Conservation (phyloP, 108 stramenopile species). For the Heterococcus sp. region DNA sequence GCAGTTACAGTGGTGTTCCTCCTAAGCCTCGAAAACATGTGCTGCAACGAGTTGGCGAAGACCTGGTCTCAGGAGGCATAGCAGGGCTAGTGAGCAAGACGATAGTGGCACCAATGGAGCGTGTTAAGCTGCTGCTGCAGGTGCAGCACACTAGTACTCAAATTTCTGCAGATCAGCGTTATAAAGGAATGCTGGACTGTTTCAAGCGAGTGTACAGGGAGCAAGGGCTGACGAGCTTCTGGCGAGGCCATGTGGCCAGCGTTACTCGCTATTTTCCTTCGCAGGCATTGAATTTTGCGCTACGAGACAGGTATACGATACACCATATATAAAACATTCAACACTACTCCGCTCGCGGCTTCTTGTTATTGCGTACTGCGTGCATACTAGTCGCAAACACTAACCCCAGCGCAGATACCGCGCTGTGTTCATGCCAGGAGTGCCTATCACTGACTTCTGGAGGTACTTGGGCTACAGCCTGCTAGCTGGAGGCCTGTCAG, state of each 20-base stretch:
- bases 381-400: neutral
- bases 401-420: slow-evolving; percentile 64
- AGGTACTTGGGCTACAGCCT: slow-evolving; percentile 92
- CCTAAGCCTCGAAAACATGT: too few species aligned
- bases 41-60: slow-evolving; percentile 12
- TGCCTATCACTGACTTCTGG: slow-evolving; percentile 86
- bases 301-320: slow-evolving; percentile 73
- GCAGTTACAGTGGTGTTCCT: too few species aligned
- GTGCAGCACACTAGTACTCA: slow-evolving; percentile 88
- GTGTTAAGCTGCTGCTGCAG: slow-evolving; percentile 97
- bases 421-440: slow-evolving; percentile 86
- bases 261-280: slow-evolving; percentile 98
- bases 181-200: slow-evolving; percentile 93
- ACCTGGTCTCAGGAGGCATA: slow-evolving; percentile 24
- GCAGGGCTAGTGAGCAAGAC: slow-evolving; percentile 17
- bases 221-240: slow-evolving; percentile 70
- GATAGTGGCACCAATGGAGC: slow-evolving; percentile 82
- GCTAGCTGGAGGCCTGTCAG: slow-evolving; percentile 91
- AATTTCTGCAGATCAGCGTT: slow-evolving; percentile 92
- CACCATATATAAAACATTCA: neutral
- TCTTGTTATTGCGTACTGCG: neutral
- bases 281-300: slow-evolving; percentile 98
- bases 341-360: neutral
- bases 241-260: slow-evolving; percentile 98
- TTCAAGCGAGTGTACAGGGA: slow-evolving; percentile 87